These are phyloP conservation scores for Globisporangium parvum DNA, from an alignment of 352 stramenopile genomes.

Conservation along the genomic window DNA sequence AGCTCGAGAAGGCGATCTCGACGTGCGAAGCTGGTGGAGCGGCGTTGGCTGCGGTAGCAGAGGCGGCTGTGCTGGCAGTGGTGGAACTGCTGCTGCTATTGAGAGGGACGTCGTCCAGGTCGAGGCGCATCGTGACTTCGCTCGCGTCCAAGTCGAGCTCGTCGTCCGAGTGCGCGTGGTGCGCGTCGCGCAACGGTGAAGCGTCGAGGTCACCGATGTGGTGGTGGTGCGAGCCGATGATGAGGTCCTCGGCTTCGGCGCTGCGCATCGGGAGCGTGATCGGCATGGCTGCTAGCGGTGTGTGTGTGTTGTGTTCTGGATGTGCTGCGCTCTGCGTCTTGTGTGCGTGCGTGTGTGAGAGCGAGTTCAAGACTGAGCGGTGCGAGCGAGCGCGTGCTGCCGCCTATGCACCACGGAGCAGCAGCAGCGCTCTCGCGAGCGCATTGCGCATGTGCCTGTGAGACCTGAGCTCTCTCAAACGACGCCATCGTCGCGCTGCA, in stretches of 20 bases:
- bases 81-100: neutral
- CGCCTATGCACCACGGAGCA: neutral
- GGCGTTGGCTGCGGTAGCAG: neutral
- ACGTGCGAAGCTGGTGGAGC: slow-evolving; percentile 18
- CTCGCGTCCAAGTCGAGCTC: neutral
- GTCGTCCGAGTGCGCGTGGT: neutral
- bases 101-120: neutral
- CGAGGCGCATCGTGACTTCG: slow-evolving; percentile 2
- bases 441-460: neutral
- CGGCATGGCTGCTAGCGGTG: neutral
- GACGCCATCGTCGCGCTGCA: no score
- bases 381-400: neutral
- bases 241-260: neutral
- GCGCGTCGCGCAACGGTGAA: neutral
- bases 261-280: neutral
- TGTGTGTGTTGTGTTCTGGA: neutral
- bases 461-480: no score
- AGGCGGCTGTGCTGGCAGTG: neutral
- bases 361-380: neutral
- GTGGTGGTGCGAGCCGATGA: neutral
- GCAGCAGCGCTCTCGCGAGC: neutral
- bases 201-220: neutral
- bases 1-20: slow-evolving; percentile 65
- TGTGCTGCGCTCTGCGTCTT: no score
- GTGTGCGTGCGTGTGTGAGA: neutral